Conservation (phyloP, 2,329 filamentous ascomycete genomes). For the Aureobasidium uvarum region DNA sequence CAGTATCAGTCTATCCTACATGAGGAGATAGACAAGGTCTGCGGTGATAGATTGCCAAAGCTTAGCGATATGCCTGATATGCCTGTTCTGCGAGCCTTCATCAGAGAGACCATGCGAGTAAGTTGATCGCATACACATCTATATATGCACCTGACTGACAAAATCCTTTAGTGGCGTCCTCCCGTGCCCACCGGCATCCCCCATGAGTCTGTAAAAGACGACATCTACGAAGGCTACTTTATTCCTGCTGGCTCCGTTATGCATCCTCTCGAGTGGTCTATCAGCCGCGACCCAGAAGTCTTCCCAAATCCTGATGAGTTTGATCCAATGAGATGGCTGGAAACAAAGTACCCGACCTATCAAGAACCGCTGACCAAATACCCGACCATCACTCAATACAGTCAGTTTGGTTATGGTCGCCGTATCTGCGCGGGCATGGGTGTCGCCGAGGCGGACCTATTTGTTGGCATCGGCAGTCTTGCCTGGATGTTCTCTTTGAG, state of each 20-base stretch:
- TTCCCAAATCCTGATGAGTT: conserved; percentile 32
- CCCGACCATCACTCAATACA: conserved; percentile 32
- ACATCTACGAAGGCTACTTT: conserved; percentile 34
- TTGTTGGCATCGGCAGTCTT: conserved; percentile 44
- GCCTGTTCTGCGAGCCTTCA: conserved; percentile 55
- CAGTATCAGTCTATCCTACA: conserved; percentile 48
- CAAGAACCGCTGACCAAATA: conserved; percentile 32
- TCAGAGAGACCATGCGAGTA: conserved; percentile 51
- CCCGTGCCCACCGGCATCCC: conserved; percentile 48
- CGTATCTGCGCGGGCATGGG: conserved; percentile 37
- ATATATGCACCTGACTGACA: neutral
- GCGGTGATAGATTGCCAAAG: conserved; percentile 54
- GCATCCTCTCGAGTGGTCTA: conserved; percentile 34
- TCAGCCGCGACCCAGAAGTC: conserved; percentile 30
- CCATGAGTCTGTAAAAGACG: conserved; percentile 32
- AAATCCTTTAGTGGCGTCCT: conserved; percentile 55
- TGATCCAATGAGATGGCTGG: conserved; percentile 33
- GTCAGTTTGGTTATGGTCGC: conserved; percentile 36
- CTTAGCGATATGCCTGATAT: conserved; percentile 52
- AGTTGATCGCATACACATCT: neutral
- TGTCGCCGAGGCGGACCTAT: conserved; percentile 36
- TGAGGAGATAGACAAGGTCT: conserved; percentile 58
- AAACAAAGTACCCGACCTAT: conserved; percentile 31
- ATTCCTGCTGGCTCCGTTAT: conserved; percentile 33
- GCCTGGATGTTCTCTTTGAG: conserved; percentile 49